Evolutionary conservation across 2,329 filamentous ascomycete genomes (phyloP).

Genomic region (Metarhizium rileyi): DNA sequence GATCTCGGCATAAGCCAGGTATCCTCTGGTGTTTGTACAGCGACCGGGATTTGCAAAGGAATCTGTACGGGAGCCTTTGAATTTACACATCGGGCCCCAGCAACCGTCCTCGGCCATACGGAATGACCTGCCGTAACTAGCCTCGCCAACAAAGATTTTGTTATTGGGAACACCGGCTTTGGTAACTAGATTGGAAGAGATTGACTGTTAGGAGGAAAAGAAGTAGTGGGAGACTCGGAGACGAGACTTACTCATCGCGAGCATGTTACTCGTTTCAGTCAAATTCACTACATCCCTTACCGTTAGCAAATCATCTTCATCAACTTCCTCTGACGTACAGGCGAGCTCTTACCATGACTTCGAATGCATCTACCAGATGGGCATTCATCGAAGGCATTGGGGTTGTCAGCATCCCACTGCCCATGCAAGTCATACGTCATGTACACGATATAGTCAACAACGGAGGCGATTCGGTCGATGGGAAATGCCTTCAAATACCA

Average conservation of each 20-base stretch:
- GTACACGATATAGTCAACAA: constrained; percentile 25
- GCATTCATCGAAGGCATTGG: constrained; percentile 1
- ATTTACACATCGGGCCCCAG: constrained; percentile 12
- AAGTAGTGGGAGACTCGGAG: not conserved
- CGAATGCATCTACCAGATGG: not conserved
- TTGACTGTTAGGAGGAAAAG: not conserved
- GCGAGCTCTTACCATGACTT: not conserved
- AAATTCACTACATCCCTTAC: constrained; percentile 2
- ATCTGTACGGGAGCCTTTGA: constrained; percentile 8
- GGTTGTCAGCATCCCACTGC: constrained; percentile 16
- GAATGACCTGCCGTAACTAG: constrained; percentile 20
- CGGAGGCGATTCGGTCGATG: constrained; percentile 14
- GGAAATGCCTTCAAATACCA: constrained; percentile 25
- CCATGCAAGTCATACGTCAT: constrained; percentile 24
- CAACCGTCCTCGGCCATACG: constrained; percentile 16
- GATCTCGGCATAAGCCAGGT: constrained; percentile 18
- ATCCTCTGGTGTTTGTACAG: constrained; percentile 18
- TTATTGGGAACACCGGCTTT: constrained; percentile 16
- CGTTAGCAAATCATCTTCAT: not conserved
- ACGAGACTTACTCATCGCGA: constrained; percentile 14
- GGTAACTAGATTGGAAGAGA: constrained; percentile 8
- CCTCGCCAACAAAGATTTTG: constrained; percentile 18
- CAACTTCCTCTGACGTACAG: not conserved
- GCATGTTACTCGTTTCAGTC: constrained; percentile 17
- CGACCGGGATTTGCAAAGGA: constrained; percentile 12